A percentile compares a stretch with the other conserved stretches of the same genome.
phyloP scores from a whole-genome alignment of 495 filamentous ascomycete genomes.

The Penicillium soppii region DNA sequence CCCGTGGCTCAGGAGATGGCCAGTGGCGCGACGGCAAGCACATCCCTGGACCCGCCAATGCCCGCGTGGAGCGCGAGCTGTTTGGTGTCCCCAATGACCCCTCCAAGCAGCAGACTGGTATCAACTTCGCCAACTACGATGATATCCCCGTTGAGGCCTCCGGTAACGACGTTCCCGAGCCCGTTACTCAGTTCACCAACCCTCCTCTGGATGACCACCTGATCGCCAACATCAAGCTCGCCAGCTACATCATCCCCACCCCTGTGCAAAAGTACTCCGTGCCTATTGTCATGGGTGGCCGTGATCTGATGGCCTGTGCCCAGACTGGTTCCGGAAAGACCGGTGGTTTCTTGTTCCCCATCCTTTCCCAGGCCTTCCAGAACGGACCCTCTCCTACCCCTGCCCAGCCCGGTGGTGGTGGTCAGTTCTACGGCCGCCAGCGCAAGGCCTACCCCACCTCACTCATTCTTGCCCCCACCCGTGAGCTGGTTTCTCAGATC shows the following conservation, averaged over 20 bases:
- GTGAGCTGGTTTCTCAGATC: conserved; percentile 97
- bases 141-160: conserved; percentile 98
- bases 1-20: conserved; percentile 86
- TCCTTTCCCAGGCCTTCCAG: conserved; percentile 91
- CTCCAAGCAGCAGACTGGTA: conserved; percentile 90
- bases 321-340: conserved; percentile 99
- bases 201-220: conserved; percentile 93
- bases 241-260: conserved; percentile 90
- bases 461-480: conserved; percentile 91
- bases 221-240: conserved; percentile 84
- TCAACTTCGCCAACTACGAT: conserved; percentile 99
- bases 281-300: conserved; percentile 92
- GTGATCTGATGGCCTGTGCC: conserved; percentile 98
- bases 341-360: conserved; percentile 98
- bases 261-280: conserved; percentile 99
- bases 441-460: conserved; percentile 97
- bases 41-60: conserved; percentile 81
- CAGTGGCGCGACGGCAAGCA: conserved; percentile 97
- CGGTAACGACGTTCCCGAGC: conserved; percentile 89
- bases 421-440: conserved; percentile 72
- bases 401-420: conserved; percentile 43
- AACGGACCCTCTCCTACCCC: conserved; percentile 75
- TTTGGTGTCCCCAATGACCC: conserved; percentile 94
- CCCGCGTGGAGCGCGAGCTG: conserved; percentile 88
- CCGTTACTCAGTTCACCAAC: conserved; percentile 85